phyloP scores from a whole-genome alignment of 1,139 yeast species.

The Saccharomyces hybrid region DNA sequence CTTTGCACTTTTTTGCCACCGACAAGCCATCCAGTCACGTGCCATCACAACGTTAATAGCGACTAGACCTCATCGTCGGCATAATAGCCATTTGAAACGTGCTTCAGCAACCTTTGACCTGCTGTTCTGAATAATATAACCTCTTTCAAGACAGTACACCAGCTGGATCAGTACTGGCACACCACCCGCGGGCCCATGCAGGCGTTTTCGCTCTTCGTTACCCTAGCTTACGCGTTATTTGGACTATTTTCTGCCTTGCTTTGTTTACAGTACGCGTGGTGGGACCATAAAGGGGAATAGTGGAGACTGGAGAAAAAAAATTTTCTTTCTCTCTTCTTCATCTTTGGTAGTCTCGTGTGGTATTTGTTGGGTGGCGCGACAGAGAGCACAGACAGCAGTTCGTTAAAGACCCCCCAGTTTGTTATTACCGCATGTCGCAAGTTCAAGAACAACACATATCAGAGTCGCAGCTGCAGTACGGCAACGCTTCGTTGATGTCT shows the following conservation, averaged over 20 bases:
- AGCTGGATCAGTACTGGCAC: neutral
- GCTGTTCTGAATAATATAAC: neutral
- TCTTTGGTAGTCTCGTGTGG: neutral
- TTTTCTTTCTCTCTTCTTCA: neutral
- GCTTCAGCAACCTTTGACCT: neutral
- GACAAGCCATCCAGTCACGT: neutral
- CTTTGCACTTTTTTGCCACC: neutral
- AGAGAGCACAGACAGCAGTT: neutral
- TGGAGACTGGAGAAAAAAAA: neutral
- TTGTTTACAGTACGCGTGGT: constrained; percentile 1
- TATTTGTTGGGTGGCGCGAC: neutral
- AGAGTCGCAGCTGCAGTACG: constrained; percentile 10
- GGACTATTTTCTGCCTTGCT: neutral
- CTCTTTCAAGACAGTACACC: neutral
- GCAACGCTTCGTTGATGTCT: constrained; percentile 12
- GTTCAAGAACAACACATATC: constrained; percentile 15
- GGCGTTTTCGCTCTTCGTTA: neutral
- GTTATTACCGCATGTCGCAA: constrained; percentile 8
- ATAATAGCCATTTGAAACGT: neutral
- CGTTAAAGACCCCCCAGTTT: neutral
- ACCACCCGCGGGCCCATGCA: neutral
- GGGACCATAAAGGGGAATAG: constrained; percentile 1
- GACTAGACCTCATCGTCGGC: neutral
- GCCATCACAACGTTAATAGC: neutral
- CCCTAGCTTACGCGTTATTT: neutral